phyloP scores from a whole-genome alignment of 768 basidiomycete species.

The Pisolithus sp. region DNA sequence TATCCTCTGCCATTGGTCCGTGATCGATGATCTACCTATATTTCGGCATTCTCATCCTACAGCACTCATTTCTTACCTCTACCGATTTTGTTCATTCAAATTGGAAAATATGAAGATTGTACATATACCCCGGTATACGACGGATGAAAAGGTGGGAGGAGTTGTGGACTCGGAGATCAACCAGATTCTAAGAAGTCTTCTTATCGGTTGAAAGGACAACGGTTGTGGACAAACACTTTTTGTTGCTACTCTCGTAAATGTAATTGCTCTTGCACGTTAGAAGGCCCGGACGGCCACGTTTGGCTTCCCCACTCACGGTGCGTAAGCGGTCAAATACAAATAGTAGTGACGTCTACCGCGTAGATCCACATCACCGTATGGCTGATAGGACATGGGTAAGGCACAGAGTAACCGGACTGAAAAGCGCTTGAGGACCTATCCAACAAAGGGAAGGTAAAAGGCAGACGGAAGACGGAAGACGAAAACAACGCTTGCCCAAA shows the following conservation, averaged over 20 bases:
- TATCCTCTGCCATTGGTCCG: too few species aligned
- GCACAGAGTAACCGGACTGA: too few species aligned
- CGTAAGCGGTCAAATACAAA: background rate
- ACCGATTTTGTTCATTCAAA: too few species aligned
- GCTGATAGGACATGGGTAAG: background rate
- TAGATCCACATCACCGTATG: background rate
- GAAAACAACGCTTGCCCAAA: constrained; percentile 6
- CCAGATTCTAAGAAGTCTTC: too few species aligned
- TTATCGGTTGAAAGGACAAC: background rate
- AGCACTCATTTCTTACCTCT: too few species aligned
- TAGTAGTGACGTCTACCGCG: background rate
- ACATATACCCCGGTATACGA: too few species aligned
- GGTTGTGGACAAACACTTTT: background rate
- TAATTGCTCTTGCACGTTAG: background rate
- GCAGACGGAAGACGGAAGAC: constrained; percentile 7
- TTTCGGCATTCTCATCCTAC: too few species aligned
- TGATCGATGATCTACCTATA: too few species aligned
- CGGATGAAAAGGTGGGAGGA: too few species aligned
- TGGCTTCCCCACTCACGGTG: constrained; percentile 4
- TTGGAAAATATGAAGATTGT: too few species aligned
- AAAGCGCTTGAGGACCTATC: too few species aligned
- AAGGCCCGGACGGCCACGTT: constrained; percentile 1
- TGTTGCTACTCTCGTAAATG: background rate
- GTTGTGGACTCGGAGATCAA: too few species aligned
- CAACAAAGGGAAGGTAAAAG: background rate